phyloP scores from a whole-genome alignment of 768 basidiomycete genomes.

The Phlebiopsis gigantea region DNA sequence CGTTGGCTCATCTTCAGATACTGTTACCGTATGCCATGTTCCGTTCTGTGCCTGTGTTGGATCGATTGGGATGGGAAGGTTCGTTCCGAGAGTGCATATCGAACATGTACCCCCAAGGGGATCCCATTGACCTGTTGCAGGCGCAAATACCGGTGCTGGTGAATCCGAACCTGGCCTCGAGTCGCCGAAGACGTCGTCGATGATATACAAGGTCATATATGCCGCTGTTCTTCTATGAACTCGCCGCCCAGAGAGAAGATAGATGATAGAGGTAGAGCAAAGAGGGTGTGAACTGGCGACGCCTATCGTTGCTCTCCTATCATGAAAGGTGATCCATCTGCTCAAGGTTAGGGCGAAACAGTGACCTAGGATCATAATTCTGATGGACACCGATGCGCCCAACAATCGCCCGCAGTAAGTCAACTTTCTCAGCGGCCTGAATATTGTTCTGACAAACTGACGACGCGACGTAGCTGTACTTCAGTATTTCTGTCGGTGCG shows the following conservation, averaged over 20 bases:
- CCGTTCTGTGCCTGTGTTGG: not conserved
- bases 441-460: no score
- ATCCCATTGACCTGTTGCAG: not conserved
- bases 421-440: no score
- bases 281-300: no score
- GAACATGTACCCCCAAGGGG: not conserved
- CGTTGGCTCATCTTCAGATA: not conserved
- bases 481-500: no score
- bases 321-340: no score
- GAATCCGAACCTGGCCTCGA: not conserved
- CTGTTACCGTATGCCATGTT: slow-evolving; percentile 3
- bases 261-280: not conserved
- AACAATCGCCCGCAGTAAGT: no score
- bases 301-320: no score
- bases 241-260: not conserved
- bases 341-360: no score
- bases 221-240: not conserved
- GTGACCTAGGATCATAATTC: no score
- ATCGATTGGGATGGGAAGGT: not conserved
- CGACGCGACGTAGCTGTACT: no score
- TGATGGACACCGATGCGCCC: no score
- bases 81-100: not conserved
- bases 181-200: slow-evolving; percentile 4
- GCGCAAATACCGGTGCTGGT: not conserved
- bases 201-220: not conserved